Evolutionary conservation across 176 grass and related monocot species (phyloP).

Genomic region (Juncus inflexus): DNA sequence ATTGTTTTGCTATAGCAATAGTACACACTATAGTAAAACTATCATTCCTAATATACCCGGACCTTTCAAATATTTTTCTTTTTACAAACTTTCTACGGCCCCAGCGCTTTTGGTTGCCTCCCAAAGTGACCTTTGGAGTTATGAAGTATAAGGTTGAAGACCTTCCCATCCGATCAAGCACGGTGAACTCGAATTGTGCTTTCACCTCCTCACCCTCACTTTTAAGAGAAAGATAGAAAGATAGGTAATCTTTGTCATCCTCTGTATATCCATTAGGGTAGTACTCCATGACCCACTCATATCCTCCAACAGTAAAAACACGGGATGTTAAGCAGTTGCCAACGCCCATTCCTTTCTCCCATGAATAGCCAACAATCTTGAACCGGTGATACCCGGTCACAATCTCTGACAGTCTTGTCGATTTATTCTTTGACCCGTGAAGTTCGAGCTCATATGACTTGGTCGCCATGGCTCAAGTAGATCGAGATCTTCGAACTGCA

Average conservation of each 20-base stretch:
- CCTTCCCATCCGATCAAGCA: neutral
- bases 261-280: neutral
- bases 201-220: neutral
- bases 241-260: neutral
- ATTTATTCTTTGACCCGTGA: neutral
- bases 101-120: neutral
- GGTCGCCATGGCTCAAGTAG: too few relatives aligned
- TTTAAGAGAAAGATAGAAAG: neutral
- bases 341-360: neutral
- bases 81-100: neutral
- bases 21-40: conserved; percentile 8
- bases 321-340: neutral
- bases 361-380: neutral
- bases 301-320: conserved; percentile 4
- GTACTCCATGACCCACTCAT: conserved; percentile 11
- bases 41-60: conserved; percentile 18
- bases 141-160: neutral
- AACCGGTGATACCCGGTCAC: conserved; percentile 4
- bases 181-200: neutral
- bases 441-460: too few relatives aligned
- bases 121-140: too few relatives aligned
- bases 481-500: too few relatives aligned
- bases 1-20: conserved; percentile 13
- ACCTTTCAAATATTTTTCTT: conserved; percentile 1
- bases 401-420: neutral